A percentile compares a stretch with the other conserved stretches of the same genome.
Evolutionary conservation across 441 rosid genomes (phyloP).

Genomic region (Breynia disticha): DNA sequence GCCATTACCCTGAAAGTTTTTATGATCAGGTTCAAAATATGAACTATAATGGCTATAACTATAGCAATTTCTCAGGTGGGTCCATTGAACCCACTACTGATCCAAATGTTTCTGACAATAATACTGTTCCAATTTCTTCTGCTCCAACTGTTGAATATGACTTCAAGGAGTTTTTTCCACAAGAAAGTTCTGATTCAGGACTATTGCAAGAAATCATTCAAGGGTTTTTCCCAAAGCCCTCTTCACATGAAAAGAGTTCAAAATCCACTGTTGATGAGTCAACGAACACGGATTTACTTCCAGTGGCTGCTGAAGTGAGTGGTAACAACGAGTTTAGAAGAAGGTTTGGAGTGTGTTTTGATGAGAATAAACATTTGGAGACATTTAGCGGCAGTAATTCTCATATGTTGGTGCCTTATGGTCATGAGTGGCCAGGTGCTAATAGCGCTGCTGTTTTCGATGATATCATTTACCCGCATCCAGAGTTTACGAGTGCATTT

Average conservation of each 20-base stretch:
- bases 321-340: no score
- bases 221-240: conserved; percentile 46
- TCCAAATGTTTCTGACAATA: background rate
- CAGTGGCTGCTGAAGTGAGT: no score
- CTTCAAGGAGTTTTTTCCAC: conserved; percentile 34
- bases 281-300: no score
- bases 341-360: no score
- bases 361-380: no score
- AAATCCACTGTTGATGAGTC: background rate
- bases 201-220: conserved; percentile 67
- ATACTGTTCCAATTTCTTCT: conserved; percentile 7
- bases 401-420: no score
- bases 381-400: no score
- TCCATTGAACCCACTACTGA: conserved; percentile 3
- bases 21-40: conserved; percentile 11
- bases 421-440: no score
- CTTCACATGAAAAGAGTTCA: conserved; percentile 16
- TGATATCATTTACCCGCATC: no score
- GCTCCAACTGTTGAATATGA: conserved; percentile 1
- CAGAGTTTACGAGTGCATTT: no score
- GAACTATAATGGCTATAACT: conserved; percentile 5
- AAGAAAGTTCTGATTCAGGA: conserved; percentile 58
- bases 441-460: no score
- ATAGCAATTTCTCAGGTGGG: conserved; percentile 4
- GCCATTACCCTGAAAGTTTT: background rate